Base-by-base conservation (phyloP, 2,329 filamentous ascomycete species). In the Beauveria sp. region DNA sequence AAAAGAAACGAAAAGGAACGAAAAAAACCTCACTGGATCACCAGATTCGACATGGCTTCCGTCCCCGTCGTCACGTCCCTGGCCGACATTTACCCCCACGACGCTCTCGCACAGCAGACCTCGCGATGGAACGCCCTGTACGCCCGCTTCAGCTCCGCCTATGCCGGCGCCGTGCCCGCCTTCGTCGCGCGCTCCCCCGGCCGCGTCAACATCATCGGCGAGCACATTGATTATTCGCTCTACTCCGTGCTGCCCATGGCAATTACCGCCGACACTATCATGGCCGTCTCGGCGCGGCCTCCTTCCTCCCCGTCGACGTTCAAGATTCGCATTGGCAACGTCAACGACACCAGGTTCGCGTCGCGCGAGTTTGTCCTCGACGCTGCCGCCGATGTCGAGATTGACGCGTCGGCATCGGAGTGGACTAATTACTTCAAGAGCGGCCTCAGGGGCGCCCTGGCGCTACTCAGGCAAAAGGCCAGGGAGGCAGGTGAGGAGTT, bases 401-500 rank as follows among this genome's bases (percentile, higher is more conserved):
- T 99, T 68, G 92, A 98, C 73, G 84, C 91, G 8, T 86, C 86
- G 20, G 84, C 88, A 67, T 89, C 96, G 66, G 92, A 97, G 76
- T 99, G 95, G 95, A 90, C 91, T 62, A 99, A 98, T 74, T 99
- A 99, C 81, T 98, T 99, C 84, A 96, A 95, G 78, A 90, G 91
- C 59, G 95, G 95, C 0, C 79, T 98, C 55, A 81, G 85, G 42
- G 95, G 93, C 34, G 93, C 93, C 1, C 77, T 96, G 61, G 84
- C 90, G 68, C 80, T 96, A 63, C 78, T 99, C 65, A 82, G 85
- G 71, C 85, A 86, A 75, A 88, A 88, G 72, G 71, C 81, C 34
- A 83, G 84, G 40, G 68, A 67, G 50, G 77, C 79, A 10, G 77
- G 75, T 52, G n/a, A 18, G 10, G 50, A 60, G 22, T 89, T 91